Evolutionary conservation across 768 basidiomycete genomes (phyloP).

Genomic region (Obba rivulosa): DNA sequence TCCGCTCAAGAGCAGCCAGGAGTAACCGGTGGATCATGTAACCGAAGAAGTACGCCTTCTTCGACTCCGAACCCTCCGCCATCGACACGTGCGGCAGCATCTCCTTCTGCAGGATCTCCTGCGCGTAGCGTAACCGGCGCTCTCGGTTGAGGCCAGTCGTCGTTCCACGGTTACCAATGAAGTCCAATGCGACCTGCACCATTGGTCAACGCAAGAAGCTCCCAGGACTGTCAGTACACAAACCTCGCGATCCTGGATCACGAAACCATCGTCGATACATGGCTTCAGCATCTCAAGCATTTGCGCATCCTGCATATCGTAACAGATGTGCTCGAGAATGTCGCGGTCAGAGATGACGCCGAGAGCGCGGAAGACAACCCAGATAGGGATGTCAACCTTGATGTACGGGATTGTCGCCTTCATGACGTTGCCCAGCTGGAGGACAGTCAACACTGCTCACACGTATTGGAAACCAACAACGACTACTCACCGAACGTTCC

Average conservation of each 20-base stretch:
- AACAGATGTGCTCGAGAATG: constrained; percentile 97
- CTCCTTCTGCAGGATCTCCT: constrained; percentile 97
- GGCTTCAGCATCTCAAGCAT: constrained; percentile 98
- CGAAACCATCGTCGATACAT: constrained; percentile 97
- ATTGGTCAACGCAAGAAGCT: constrained; percentile 9
- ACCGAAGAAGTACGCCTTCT: constrained; percentile 99
- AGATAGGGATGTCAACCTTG: constrained; percentile 96
- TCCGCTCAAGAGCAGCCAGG: constrained; percentile 86
- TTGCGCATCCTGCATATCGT: constrained; percentile 92
- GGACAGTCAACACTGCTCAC: background rate
- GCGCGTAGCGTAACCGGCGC: constrained; percentile 91
- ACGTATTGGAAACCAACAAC: background rate
- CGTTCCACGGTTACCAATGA: constrained; percentile 97
- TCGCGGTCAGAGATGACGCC: constrained; percentile 97
- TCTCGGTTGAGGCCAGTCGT: constrained; percentile 89
- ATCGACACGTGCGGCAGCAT: constrained; percentile 97
- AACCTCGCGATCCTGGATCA: constrained; percentile 95
- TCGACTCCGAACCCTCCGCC: constrained; percentile 92
- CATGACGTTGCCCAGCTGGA: constrained; percentile 84
- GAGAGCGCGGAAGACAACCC: constrained; percentile 97
- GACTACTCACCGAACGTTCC: constrained; percentile 71
- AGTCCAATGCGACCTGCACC: constrained; percentile 73
- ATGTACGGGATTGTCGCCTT: constrained; percentile 98
- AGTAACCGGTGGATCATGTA: constrained; percentile 98
- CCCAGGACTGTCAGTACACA: constrained; percentile 9